Percentiles rank a stretch among this genome's conserved stretches.
These are phyloP conservation scores for Blastobotrys apis DNA, from an alignment of 1,139 yeast species.

Conservation along the genomic window DNA sequence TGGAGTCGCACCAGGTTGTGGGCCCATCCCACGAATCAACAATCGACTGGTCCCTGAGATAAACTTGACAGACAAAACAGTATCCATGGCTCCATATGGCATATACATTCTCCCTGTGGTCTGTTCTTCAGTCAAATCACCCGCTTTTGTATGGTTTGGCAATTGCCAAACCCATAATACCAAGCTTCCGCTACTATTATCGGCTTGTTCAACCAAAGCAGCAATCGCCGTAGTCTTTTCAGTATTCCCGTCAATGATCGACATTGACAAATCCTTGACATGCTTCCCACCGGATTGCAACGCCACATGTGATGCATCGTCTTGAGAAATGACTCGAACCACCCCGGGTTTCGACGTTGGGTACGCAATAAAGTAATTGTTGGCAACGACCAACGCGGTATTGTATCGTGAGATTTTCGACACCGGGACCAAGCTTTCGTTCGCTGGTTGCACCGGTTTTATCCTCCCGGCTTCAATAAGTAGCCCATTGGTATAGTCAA, in stretches of 20 bases:
- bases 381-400: conserved; percentile 30
- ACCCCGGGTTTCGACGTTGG: conserved; percentile 28
- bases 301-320: conserved; percentile 25
- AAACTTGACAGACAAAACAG: not conserved
- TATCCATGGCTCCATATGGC: not conserved
- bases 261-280: conserved; percentile 12
- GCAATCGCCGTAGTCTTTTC: conserved; percentile 12
- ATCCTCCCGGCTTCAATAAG: conserved; percentile 9
- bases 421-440: conserved; percentile 23
- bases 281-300: conserved; percentile 12
- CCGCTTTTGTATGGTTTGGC: not conserved
- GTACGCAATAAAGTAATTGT: conserved; percentile 32
- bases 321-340: conserved; percentile 28
- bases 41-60: conserved; percentile 9
- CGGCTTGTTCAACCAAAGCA: conserved; percentile 11
- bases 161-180: conserved; percentile 11
- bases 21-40: conserved; percentile 5
- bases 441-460: conserved; percentile 5
- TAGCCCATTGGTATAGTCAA: conserved; percentile 13
- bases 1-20: conserved; percentile 6
- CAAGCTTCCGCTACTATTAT: conserved; percentile 1
- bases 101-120: not conserved
- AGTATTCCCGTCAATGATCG: conserved; percentile 10
- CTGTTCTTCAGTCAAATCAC: conserved; percentile 1
- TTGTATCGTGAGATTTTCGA: conserved; percentile 23